Percentiles rank a stretch among this genome's conserved stretches.
Conservation (phyloP, 805 yeast species). For the Yamadazyma tumulicola region DNA sequence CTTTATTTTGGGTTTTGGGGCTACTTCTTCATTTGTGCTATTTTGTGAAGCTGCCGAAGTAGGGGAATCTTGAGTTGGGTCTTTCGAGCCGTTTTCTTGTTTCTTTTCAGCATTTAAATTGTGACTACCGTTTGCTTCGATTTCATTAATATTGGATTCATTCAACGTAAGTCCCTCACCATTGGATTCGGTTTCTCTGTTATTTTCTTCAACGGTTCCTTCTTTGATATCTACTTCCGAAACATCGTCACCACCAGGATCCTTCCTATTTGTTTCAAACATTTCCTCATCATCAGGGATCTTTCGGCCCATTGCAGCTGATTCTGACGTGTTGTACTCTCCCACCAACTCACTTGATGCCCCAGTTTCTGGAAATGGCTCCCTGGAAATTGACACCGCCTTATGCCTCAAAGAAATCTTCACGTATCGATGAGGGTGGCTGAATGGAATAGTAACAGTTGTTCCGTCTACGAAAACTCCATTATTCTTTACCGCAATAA, state of each 20-base stretch:
- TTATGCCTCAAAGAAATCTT: constrained; percentile 34
- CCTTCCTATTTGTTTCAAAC: too few species aligned
- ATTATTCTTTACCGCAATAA: constrained; percentile 3
- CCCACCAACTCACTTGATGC: background rate
- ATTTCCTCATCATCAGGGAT: too few species aligned
- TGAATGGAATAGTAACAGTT: constrained; percentile 8
- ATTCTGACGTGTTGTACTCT: too few species aligned
- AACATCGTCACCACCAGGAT: too few species aligned
- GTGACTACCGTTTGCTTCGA: too few species aligned
- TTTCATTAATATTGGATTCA: too few species aligned
- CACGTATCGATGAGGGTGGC: constrained; percentile 31
- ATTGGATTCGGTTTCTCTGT: background rate
- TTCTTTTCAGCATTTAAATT: too few species aligned
- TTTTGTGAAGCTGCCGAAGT: too few species aligned
- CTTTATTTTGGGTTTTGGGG: constrained; percentile 4
- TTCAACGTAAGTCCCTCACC: background rate
- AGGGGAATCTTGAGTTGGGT: too few species aligned
- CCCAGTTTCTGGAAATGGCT: constrained; percentile 34
- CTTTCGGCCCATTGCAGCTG: too few species aligned
- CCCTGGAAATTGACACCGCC: constrained; percentile 36
- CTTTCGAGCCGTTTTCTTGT: too few species aligned
- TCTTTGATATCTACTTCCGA: too few species aligned
- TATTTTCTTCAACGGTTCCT: constrained; percentile 1
- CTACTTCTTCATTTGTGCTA: background rate
- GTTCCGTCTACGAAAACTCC: constrained; percentile 9